Evolutionary conservation across 2,329 filamentous ascomycete genomes (phyloP).

Genomic region (Colletotrichum cereale): DNA sequence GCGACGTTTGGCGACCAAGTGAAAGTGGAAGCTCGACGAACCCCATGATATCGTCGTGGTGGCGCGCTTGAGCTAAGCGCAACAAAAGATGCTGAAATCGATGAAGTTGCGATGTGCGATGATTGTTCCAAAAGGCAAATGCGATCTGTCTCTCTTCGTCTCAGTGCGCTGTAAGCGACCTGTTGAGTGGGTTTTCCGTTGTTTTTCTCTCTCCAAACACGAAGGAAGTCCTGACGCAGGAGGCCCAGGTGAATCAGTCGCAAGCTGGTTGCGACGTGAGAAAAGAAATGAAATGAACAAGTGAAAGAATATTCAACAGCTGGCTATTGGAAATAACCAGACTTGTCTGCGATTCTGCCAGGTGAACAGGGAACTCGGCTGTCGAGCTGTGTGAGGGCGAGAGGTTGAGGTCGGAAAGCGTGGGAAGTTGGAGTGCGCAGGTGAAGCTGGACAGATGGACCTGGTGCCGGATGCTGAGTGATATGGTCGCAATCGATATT

Average conservation of each 20-base stretch:
- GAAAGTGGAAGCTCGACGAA: conserved; percentile 35
- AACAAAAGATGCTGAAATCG: conserved; percentile 11
- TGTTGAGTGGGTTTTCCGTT: neutral
- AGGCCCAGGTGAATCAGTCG: conserved; percentile 33
- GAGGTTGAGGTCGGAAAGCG: conserved; percentile 23
- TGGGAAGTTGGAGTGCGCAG: conserved; percentile 26
- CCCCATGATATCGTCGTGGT: conserved; percentile 47
- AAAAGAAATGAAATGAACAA: conserved; percentile 36
- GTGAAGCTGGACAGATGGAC: conserved; percentile 36
- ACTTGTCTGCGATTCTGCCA: conserved; percentile 37
- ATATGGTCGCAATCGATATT: conserved; percentile 39
- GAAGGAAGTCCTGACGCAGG: conserved; percentile 33
- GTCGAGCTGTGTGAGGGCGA: conserved; percentile 42
- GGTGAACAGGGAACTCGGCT: conserved; percentile 42
- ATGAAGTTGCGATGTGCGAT: conserved; percentile 4
- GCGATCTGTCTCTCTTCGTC: conserved; percentile 8
- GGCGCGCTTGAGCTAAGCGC: conserved; percentile 33
- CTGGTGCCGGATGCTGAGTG: conserved; percentile 15
- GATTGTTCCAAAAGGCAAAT: conserved; percentile 7
- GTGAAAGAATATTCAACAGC: conserved; percentile 38
- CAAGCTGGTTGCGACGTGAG: conserved; percentile 33
- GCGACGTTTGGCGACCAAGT: neutral
- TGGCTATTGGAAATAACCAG: conserved; percentile 13
- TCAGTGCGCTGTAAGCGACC: conserved; percentile 12
- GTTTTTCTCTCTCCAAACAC: conserved; percentile 29